Conservation (phyloP, 495 filamentous ascomycete genomes). For the Astrocystis sublimbata region DNA sequence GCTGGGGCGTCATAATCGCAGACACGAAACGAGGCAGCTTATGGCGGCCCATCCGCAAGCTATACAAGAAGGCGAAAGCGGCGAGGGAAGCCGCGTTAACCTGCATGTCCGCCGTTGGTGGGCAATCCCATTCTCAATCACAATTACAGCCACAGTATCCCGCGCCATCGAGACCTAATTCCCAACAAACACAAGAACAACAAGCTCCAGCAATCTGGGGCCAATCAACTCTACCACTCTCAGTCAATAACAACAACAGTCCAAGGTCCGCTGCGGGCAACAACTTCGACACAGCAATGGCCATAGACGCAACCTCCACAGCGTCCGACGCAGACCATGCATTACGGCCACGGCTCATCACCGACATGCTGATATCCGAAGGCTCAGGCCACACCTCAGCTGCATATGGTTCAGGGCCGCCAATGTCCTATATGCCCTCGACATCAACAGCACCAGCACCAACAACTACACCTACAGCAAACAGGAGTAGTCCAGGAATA, state of each 20-base stretch:
- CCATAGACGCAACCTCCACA: conserved; percentile 9
- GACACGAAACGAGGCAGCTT: conserved; percentile 59
- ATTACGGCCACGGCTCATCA: conserved; percentile 5
- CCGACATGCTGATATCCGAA: conserved; percentile 10
- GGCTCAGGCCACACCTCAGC: background rate
- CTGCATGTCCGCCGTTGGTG: background rate
- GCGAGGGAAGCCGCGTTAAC: conserved; percentile 27
- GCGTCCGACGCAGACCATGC: background rate
- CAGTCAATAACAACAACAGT: background rate
- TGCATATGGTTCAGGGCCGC: background rate
- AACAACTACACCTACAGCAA: background rate
- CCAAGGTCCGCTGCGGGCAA: background rate
- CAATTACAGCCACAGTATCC: background rate
- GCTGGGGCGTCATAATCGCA: conserved; percentile 53
- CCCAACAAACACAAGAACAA: too few relatives aligned
- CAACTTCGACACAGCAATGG: too few relatives aligned
- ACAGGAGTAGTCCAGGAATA: background rate
- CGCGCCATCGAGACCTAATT: too few relatives aligned
- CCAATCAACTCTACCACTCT: background rate
- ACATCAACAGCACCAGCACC: background rate
- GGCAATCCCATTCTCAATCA: background rate
- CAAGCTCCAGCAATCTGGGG: conserved; percentile 1
- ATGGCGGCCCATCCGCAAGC: conserved; percentile 67
- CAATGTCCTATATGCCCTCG: background rate
- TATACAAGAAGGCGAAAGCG: conserved; percentile 63